Percentiles rank a stretch among this genome's conserved stretches.
Conservation (phyloP, 163 green algal species). For the Chloromonas sp. region DNA sequence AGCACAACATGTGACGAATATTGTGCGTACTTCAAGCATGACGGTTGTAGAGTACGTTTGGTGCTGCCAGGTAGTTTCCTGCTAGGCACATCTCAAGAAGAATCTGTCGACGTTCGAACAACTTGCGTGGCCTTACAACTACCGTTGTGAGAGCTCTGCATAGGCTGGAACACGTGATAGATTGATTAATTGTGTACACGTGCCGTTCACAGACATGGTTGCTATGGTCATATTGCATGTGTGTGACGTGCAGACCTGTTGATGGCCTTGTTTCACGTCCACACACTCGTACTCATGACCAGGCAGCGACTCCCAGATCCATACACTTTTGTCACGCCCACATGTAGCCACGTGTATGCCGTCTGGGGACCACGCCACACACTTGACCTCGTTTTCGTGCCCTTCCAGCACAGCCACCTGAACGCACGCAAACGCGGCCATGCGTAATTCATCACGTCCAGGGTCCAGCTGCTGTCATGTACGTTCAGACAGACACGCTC, state of each 20-base stretch:
- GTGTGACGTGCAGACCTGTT: slow-evolving; percentile 34
- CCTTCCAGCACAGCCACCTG: slow-evolving; percentile 73
- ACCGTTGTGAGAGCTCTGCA: too few species aligned
- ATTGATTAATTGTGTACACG: too few species aligned
- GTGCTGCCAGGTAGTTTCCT: too few species aligned
- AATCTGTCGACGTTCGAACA: too few species aligned
- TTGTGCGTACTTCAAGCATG: too few species aligned
- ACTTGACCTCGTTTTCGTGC: slow-evolving; percentile 97
- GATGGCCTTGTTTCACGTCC: slow-evolving; percentile 86
- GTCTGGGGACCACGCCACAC: slow-evolving; percentile 75
- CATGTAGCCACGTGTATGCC: slow-evolving; percentile 88
- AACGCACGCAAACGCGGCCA: background rate
- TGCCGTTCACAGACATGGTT: too few species aligned
- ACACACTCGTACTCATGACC: slow-evolving; percentile 90
- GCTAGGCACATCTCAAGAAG: too few species aligned
- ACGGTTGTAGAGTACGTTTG: too few species aligned
- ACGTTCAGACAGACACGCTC: background rate
- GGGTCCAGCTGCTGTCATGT: background rate
- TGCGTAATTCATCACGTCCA: background rate
- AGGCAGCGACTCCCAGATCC: slow-evolving; percentile 81
- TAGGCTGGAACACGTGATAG: too few species aligned
- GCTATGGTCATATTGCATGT: too few species aligned
- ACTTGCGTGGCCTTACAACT: too few species aligned
- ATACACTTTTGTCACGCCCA: slow-evolving; percentile 89
- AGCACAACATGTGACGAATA: background rate